Evolutionary conservation across 306 rosid species (phyloP).

Genomic region (Medicago truncatula): MtrunA17r5.0-ANR NC_053044.1:50817501-50818000

Average conservation of each 20-base stretch:
- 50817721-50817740: too few relatives aligned
- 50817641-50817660: too few relatives aligned
- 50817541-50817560: constrained; percentile 65
- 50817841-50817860: constrained; percentile 77
- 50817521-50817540: constrained; percentile 72
- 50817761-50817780: too few relatives aligned
- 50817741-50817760: too few relatives aligned
- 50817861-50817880: constrained; percentile 64
- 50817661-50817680: too few relatives aligned
- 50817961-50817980: constrained; percentile 99
- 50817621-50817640: too few relatives aligned
- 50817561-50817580: constrained; percentile 76
- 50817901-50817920: constrained; percentile 80
- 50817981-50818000: constrained; percentile 99
- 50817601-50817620: neutral
- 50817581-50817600: neutral
- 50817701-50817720: too few relatives aligned
- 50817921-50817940: constrained; percentile 88
- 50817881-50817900: constrained; percentile 50
- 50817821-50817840: constrained; percentile 80
- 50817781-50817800: too few relatives aligned
- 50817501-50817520: constrained; percentile 80
- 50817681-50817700: too few relatives aligned
- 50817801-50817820: constrained; percentile 1
- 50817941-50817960: constrained; percentile 86